phyloP scores from a whole-genome alignment of 2,329 filamentous ascomycete genomes.

The Pseudocercospora macadamiae region DNA sequence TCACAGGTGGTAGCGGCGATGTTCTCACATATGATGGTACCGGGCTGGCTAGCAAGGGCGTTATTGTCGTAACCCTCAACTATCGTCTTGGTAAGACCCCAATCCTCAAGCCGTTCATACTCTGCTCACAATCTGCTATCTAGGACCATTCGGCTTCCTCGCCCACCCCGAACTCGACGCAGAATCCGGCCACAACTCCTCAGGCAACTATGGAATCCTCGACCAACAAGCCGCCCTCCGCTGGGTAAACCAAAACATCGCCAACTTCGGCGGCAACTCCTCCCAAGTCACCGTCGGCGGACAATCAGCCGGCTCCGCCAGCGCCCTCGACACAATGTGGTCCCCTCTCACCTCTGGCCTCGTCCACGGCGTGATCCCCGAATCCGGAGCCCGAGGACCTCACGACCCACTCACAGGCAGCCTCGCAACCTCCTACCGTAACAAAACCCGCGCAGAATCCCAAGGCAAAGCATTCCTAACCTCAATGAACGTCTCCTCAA shows the following conservation, averaged over 20 bases:
- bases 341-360: not conserved
- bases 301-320: not conserved
- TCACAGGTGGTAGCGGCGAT: not conserved
- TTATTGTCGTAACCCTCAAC: conserved; percentile 1
- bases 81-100: not conserved
- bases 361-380: not conserved
- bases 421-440: not conserved
- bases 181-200: not conserved
- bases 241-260: conserved; percentile 56
- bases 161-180: not conserved
- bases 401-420: conserved; percentile 1
- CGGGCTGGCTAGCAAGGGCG: not conserved
- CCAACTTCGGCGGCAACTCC: conserved; percentile 50
- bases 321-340: not conserved
- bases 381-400: conserved; percentile 1
- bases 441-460: not conserved
- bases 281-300: not conserved
- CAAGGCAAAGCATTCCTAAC: not conserved
- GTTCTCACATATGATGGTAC: not conserved
- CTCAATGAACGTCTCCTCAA: conserved; percentile 8
- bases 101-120: not conserved
- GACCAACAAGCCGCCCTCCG: conserved; percentile 59
- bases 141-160: conserved; percentile 1
- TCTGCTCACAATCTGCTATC: not conserved
- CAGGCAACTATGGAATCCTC: not conserved